These are phyloP conservation scores for Apiospora kogelbergensis DNA, from an alignment of 2,329 filamentous ascomycete species.

Conservation along the genomic window DNA sequence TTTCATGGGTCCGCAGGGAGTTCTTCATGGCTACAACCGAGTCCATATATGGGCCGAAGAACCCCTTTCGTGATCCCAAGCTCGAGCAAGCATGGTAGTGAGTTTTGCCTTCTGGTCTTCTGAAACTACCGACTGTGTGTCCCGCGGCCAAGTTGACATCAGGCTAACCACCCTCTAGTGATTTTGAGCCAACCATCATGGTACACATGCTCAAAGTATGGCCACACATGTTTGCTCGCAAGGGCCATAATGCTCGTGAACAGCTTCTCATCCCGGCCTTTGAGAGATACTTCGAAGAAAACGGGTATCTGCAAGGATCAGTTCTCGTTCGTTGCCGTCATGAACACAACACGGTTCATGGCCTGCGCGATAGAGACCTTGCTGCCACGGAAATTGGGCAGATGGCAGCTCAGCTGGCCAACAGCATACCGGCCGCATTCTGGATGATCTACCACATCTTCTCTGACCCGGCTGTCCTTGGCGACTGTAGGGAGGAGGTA, in stretches of 20 bases:
- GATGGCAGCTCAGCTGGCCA: slow-evolving; percentile 14
- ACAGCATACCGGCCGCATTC: slow-evolving; percentile 16
- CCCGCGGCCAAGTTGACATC: neutral
- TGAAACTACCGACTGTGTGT: too few relatives aligned
- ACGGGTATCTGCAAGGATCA: slow-evolving; percentile 13
- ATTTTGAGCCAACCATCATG: slow-evolving; percentile 18
- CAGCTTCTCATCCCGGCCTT: slow-evolving; percentile 9
- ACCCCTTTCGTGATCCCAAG: slow-evolving; percentile 20
- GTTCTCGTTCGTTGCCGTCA: slow-evolving; percentile 11
- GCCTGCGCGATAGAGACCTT: slow-evolving; percentile 12
- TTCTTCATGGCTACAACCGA: slow-evolving; percentile 20
- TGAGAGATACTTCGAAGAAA: slow-evolving; percentile 17
- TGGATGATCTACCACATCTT: slow-evolving; percentile 21
- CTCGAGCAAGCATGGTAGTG: slow-evolving; percentile 21
- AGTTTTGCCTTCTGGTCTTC: neutral
- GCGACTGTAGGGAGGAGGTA: neutral
- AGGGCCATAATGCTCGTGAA: slow-evolving; percentile 17
- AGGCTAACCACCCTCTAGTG: slow-evolving; percentile 3
- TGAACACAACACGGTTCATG: slow-evolving; percentile 15
- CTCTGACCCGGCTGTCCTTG: slow-evolving; percentile 24
- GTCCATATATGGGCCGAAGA: slow-evolving; percentile 21
- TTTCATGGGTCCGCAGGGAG: slow-evolving; percentile 20
- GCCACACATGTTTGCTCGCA: slow-evolving; percentile 10
- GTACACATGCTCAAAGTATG: slow-evolving; percentile 16
- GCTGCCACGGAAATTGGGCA: slow-evolving; percentile 17